These are phyloP conservation scores for Adiantum capillusveneris DNA, from an alignment of 75 land plant species.

Conservation along the genomic window DNA sequence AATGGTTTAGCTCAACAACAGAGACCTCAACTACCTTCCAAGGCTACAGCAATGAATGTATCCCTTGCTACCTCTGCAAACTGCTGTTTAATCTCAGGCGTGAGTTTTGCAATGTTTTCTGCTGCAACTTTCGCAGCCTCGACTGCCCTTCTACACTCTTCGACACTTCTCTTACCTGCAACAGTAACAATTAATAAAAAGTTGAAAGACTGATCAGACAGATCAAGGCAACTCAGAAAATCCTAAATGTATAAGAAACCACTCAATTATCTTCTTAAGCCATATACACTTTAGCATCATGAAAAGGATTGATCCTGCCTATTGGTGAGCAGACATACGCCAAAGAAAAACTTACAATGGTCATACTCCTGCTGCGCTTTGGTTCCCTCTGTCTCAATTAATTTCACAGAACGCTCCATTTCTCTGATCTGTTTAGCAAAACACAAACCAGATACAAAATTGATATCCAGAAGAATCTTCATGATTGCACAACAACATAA, in stretches of 20 bases:
- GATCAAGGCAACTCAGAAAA: too few relatives aligned
- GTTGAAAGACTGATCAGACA: too few relatives aligned
- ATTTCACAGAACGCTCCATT: conserved; percentile 48
- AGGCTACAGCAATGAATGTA: background rate
- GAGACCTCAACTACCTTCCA: background rate
- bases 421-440: conserved; percentile 52
- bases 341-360: conserved; percentile 39
- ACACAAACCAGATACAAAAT: too few relatives aligned
- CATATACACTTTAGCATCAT: background rate
- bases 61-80: conserved; percentile 52
- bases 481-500: too few relatives aligned
- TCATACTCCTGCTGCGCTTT: conserved; percentile 50
- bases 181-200: background rate
- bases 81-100: conserved; percentile 53
- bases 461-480: too few relatives aligned
- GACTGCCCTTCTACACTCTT: conserved; percentile 31
- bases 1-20: too few relatives aligned
- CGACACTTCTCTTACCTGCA: conserved; percentile 58
- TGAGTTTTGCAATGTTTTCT: conserved; percentile 69
- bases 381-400: conserved; percentile 42
- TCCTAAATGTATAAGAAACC: too few relatives aligned
- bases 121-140: conserved; percentile 52
- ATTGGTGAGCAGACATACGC: background rate
- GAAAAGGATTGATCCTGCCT: too few relatives aligned
- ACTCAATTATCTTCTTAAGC: too few relatives aligned